Evolutionary conservation across 345 rosid species (phyloP), one percentile per base, ranked within the genome.

Genomic region (Mallotus nudiflorus): DNA sequence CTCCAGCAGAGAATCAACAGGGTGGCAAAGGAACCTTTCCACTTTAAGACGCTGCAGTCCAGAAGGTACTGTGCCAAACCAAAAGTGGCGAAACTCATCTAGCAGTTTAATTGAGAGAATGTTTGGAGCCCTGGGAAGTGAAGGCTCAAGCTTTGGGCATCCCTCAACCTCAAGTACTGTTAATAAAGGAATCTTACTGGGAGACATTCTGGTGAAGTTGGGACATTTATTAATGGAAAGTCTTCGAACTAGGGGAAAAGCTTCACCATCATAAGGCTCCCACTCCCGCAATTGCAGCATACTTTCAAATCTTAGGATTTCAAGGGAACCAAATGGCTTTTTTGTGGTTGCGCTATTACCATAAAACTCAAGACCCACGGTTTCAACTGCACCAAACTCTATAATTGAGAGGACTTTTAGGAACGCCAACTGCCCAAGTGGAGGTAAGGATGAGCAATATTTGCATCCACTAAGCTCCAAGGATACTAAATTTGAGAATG

Each of bases 351-450:
- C 20, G 29, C 65, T n/a, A 61, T 39, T 61, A 22, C 65, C 65
- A 9, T 61, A 39, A 19, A 61, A 61, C 49, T 61, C 65, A 22
- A 7, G 24, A 61, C 65, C 65, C 12, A 61, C 13, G 20, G 29
- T 24, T n/a, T 20, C 49, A 16, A 61, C 49, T 25, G 35, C 5
- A 48, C 16, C 28, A 12, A 50, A 48, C 6, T 14, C 61, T 9
- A 9, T 0, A 16, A 67, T 74, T 1, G 9, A 10, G 16, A 67
- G 71, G 5, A 25, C 13, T 28, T 62, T 35, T 0, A 68, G 69
- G 28, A 31, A 53, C 9, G 33, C 57, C 8, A 75, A 35, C 59
- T 61, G 73, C 31, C 78, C 74, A 18, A 63, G 69, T 2, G 78
- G 49, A 35, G 78, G 66, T 10, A 75, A 27, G 9, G 13, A 10